These are phyloP conservation scores for Voacanga thouarsii DNA, from an alignment of 257 asterid species.

Conservation along the genomic window DNA sequence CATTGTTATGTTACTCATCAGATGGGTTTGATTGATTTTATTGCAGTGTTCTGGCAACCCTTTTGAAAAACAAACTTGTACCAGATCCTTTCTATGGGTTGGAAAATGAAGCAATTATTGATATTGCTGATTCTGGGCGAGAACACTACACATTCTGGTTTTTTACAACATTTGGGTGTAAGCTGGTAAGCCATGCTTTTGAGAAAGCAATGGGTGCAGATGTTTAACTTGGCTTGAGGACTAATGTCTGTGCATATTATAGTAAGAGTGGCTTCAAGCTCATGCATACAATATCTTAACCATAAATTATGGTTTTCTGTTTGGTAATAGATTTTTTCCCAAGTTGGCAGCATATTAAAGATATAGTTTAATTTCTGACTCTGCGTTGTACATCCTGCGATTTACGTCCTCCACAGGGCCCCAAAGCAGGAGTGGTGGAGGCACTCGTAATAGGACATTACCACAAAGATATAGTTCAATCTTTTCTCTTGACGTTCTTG, in stretches of 20 bases:
- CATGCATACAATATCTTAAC: not conserved
- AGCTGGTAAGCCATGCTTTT: conserved; percentile 54
- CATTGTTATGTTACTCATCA: not conserved
- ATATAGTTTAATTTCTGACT: not conserved
- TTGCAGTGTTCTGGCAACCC: conserved; percentile 85
- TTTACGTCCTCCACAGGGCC: too few relatives aligned
- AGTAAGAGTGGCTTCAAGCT: not conserved
- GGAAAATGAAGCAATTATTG: conserved; percentile 75
- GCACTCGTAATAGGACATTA: too few relatives aligned
- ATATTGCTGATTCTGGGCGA: conserved; percentile 89
- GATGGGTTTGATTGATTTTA: not conserved
- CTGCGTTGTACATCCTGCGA: too few relatives aligned
- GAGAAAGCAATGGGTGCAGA: not conserved
- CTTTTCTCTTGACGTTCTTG: conserved; percentile 1
- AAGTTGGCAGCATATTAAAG: not conserved
- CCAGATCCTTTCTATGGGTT: conserved; percentile 97
- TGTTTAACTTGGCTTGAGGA: not conserved
- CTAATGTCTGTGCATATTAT: not conserved
- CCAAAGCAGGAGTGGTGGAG: too few relatives aligned
- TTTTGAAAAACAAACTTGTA: conserved; percentile 71
- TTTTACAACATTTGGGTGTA: conserved; percentile 69
- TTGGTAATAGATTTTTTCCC: not conserved
- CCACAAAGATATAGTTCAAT: not conserved
- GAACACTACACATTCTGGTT: conserved; percentile 95
- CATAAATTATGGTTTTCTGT: not conserved